A percentile compares a stretch with the other conserved stretches of the same genome.
Evolutionary conservation across 164 flowering plant species (phyloP).

Genomic region (Akebia trifoliata): DNA sequence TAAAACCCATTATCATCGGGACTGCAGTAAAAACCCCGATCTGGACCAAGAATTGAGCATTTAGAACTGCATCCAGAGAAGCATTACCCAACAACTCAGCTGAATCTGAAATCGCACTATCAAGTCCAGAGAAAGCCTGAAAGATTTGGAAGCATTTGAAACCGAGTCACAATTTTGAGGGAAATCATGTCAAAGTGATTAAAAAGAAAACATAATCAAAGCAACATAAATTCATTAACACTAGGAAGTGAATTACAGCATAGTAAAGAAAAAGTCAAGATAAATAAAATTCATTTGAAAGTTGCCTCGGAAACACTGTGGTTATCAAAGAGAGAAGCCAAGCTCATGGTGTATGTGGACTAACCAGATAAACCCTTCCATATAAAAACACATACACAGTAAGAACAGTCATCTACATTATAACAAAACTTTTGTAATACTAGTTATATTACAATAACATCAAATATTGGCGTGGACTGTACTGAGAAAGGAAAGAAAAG

Average conservation of each 20-base stretch:
- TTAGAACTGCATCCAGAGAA: slow-evolving; percentile 80
- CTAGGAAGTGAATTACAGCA: too few species aligned
- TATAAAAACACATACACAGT: slow-evolving; percentile 84
- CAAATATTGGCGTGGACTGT: background rate
- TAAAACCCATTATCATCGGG: slow-evolving; percentile 95
- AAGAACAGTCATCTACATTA: slow-evolving; percentile 93
- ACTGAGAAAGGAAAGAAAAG: background rate
- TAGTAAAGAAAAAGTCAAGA: background rate
- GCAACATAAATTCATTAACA: background rate
- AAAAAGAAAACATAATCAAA: background rate
- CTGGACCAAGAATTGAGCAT: slow-evolving; percentile 95
- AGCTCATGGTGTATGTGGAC: background rate
- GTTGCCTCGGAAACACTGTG: background rate
- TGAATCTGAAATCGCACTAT: slow-evolving; percentile 38
- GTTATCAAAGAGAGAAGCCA: background rate
- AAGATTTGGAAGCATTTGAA: slow-evolving; percentile 4
- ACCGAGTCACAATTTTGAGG: background rate
- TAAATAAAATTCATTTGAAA: background rate
- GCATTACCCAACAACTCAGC: slow-evolving; percentile 67
- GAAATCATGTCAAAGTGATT: too few species aligned
- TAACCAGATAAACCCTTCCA: slow-evolving; percentile 93
- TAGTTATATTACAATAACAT: background rate
- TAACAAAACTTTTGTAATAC: too few species aligned
- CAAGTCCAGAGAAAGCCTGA: slow-evolving; percentile 97
- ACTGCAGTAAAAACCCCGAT: slow-evolving; percentile 98